phyloP scores from a whole-genome alignment of 768 basidiomycete genomes.

The Xanthoconium stramineum region DNA sequence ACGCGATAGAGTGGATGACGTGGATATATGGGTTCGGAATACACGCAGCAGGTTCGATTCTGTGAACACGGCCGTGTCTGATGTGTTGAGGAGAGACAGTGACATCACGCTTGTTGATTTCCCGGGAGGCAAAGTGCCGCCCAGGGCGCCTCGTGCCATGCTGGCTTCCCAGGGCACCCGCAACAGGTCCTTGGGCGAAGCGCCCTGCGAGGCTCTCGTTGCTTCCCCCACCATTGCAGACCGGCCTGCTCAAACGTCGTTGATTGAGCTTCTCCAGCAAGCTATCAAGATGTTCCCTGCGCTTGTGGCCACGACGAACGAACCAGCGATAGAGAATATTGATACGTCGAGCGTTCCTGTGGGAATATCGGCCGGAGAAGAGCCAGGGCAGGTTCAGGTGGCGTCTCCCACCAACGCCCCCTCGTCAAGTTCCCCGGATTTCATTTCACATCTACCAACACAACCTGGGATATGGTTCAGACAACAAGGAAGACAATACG shows the following conservation, averaged over 20 bases:
- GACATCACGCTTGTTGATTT: constrained; percentile 25
- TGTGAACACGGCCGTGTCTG: constrained; percentile 9
- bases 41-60: constrained; percentile 18
- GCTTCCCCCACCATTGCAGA: constrained; percentile 6
- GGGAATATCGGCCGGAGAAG: not conserved
- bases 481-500: constrained; percentile 14
- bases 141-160: constrained; percentile 24
- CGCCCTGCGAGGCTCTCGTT: not conserved
- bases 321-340: not conserved
- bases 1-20: constrained; percentile 11
- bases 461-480: constrained; percentile 28
- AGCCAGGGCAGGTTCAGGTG: not conserved
- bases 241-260: not conserved
- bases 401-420: not conserved
- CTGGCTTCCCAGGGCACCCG: constrained; percentile 2
- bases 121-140: constrained; percentile 7
- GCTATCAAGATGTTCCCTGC: constrained; percentile 4
- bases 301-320: not conserved
- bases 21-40: constrained; percentile 11
- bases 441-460: constrained; percentile 15
- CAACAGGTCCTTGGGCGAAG: not conserved
- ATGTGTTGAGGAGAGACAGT: constrained; percentile 21
- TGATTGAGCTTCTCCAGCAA: constrained; percentile 5
- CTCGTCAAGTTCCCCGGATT: not conserved
- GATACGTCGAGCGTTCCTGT: not conserved